Percentiles rank a stretch among this genome's conserved stretches.
Conservation (phyloP, 148 eudicot species). For the Diospyros kaki region DNA sequence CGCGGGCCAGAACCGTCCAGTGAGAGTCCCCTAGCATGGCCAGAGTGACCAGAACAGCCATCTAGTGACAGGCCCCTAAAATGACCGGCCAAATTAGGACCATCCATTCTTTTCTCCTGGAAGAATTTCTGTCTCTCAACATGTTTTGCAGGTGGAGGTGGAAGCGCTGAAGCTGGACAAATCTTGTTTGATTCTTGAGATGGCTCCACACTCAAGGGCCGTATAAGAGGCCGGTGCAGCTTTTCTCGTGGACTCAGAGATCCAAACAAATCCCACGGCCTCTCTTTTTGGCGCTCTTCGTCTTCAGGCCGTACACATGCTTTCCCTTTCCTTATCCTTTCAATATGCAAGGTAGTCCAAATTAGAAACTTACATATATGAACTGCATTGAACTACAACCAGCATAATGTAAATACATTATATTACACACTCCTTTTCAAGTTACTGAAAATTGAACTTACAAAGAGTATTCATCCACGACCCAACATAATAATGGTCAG, state of each 20-base stretch:
- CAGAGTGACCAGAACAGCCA: constrained; percentile 34
- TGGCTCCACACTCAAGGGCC: constrained; percentile 42
- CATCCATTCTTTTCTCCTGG: constrained; percentile 73
- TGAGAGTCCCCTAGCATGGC: constrained; percentile 76
- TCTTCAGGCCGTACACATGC: constrained; percentile 67
- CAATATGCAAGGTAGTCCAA: not conserved
- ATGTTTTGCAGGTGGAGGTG: constrained; percentile 96
- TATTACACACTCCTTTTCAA: not conserved
- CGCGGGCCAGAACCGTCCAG: constrained; percentile 4
- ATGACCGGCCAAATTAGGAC: constrained; percentile 53
- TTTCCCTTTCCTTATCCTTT: constrained; percentile 91
- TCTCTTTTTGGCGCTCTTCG: constrained; percentile 43
- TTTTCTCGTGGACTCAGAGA: constrained; percentile 38
- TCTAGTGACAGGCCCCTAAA: constrained; percentile 66
- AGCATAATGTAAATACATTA: not conserved
- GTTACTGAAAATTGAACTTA: not conserved
- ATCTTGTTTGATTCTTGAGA: constrained; percentile 27
- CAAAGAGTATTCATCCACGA: not conserved
- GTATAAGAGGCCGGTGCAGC: constrained; percentile 52
- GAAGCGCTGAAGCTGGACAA: constrained; percentile 50
- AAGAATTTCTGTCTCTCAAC: constrained; percentile 86
- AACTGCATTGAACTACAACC: not conserved
- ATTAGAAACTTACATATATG: not conserved
- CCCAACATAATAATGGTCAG: not conserved
- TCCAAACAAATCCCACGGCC: constrained; percentile 39